Percentiles rank a stretch among this genome's conserved stretches.
Conservation (phyloP, 192 early-diverging fungal species). For the Backusella liffmaniae region DNA sequence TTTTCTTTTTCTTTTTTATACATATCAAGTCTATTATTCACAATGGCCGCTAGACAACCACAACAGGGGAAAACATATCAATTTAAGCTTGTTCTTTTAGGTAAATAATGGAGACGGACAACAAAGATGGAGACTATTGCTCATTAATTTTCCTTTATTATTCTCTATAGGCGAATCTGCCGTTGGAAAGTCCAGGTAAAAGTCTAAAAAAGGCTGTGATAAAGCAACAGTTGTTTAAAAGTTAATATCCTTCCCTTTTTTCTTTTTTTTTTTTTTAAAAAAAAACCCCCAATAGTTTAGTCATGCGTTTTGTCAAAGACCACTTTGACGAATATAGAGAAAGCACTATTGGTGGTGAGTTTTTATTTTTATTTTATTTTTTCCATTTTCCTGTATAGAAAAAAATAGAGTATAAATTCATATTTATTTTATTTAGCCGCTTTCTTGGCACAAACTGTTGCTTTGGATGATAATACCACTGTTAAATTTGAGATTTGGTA, state of each 20-base stretch:
- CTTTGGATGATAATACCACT: constrained; percentile 82
- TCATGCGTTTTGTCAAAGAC: constrained; percentile 88
- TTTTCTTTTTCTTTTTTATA: background rate
- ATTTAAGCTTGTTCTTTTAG: constrained; percentile 95
- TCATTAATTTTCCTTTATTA: background rate
- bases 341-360: constrained; percentile 82
- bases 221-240: background rate
- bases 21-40: background rate
- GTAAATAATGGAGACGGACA: constrained; percentile 39
- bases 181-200: constrained; percentile 68
- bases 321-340: constrained; percentile 93
- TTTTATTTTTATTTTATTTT: background rate
- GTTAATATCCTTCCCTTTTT: background rate
- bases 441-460: constrained; percentile 78
- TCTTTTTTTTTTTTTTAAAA: background rate
- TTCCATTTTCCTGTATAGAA: constrained; percentile 1
- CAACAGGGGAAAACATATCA: constrained; percentile 70
- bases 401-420: background rate
- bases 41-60: constrained; percentile 28
- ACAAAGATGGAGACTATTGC: background rate
- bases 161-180: constrained; percentile 54
- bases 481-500: constrained; percentile 95
- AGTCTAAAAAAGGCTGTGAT: background rate
- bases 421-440: constrained; percentile 44
- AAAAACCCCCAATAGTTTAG: constrained; percentile 54